Conservation (phyloP, 2,329 filamentous ascomycete genomes). For the Lachnellula cervina region DNA sequence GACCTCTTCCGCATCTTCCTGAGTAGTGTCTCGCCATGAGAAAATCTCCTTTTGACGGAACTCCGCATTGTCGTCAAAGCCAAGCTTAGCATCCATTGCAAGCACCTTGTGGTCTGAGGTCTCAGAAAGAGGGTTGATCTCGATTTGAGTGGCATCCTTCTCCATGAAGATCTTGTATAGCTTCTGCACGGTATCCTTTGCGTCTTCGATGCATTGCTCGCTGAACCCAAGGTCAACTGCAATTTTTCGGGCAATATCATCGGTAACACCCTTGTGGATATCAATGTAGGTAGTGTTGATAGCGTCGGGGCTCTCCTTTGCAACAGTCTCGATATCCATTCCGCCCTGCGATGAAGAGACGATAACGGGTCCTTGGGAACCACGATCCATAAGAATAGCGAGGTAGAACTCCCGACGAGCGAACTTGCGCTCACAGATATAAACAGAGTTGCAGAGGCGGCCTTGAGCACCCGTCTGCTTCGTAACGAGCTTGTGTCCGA, state of each 20-base stretch:
- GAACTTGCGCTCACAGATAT: slow-evolving; percentile 99
- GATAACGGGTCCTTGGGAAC: slow-evolving; percentile 85
- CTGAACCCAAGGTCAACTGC: slow-evolving; percentile 93
- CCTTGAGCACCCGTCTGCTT: slow-evolving; percentile 96
- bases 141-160: slow-evolving; percentile 97
- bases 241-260: slow-evolving; percentile 88
- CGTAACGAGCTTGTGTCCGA: slow-evolving; percentile 98
- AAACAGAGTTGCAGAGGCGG: slow-evolving; percentile 93
- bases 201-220: slow-evolving; percentile 93
- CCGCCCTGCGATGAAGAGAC: slow-evolving; percentile 97
- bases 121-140: slow-evolving; percentile 98
- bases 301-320: slow-evolving; percentile 94
- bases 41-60: slow-evolving; percentile 98
- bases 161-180: slow-evolving; percentile 98
- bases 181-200: slow-evolving; percentile 95
- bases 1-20: slow-evolving; percentile 97
- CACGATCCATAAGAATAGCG: slow-evolving; percentile 96
- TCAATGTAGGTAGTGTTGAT: slow-evolving; percentile 92
- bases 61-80: slow-evolving; percentile 97
- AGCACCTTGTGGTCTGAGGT: slow-evolving; percentile 97
- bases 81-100: slow-evolving; percentile 99
- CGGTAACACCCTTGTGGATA: slow-evolving; percentile 91
- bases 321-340: slow-evolving; percentile 98
- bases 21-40: slow-evolving; percentile 84
- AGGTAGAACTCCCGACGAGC: slow-evolving; percentile 98